Percentiles rank a stretch among this genome's conserved stretches.
phyloP scores from a whole-genome alignment of 1,284 basidiomycete genomes.

The Chiua sp. region DNA sequence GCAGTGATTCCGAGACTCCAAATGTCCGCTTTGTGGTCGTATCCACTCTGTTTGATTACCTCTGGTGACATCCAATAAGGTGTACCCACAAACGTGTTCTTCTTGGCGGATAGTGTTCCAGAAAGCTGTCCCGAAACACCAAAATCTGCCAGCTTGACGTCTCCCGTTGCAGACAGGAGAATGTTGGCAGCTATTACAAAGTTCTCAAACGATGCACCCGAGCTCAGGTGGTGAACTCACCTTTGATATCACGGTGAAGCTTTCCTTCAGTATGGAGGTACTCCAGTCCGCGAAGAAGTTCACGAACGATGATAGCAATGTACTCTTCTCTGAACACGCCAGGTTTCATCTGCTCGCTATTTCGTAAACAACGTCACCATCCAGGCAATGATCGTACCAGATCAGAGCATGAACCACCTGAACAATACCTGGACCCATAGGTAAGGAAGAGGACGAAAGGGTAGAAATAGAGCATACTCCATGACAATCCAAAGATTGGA shows the following conservation, averaged over 20 bases:
- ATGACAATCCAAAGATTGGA: slow-evolving; percentile 99
- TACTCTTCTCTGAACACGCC: slow-evolving; percentile 98
- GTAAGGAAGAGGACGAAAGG: slow-evolving; percentile 11
- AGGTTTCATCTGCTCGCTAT: slow-evolving; percentile 85
- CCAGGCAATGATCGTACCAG: slow-evolving; percentile 53
- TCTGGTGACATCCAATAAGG: slow-evolving; percentile 99
- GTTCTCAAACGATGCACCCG: slow-evolving; percentile 4
- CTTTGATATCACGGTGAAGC: slow-evolving; percentile 98
- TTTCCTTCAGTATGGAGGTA: slow-evolving; percentile 98
- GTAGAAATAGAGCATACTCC: slow-evolving; percentile 69
- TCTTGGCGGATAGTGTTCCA: slow-evolving; percentile 95
- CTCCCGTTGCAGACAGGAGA: slow-evolving; percentile 91
- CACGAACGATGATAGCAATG: slow-evolving; percentile 95
- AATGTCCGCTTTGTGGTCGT: slow-evolving; percentile 98
- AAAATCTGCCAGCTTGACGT: slow-evolving; percentile 98
- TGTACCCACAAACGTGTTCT: slow-evolving; percentile 98
- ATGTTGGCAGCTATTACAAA: slow-evolving; percentile 85
- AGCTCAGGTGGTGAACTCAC: slow-evolving; percentile 44
- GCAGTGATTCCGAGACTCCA: slow-evolving; percentile 98
- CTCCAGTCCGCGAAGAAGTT: slow-evolving; percentile 91
- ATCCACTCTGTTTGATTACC: slow-evolving; percentile 99
- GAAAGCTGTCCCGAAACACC: slow-evolving; percentile 99
- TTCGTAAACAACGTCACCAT: slow-evolving; percentile 25
- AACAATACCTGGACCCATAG: slow-evolving; percentile 67
- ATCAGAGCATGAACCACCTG: slow-evolving; percentile 86